A percentile compares a stretch with the other conserved stretches of the same genome.
These are phyloP conservation scores for Trichomonas vaginalis DNA, from an alignment of 208 protist genomes.

Conservation along the genomic window DNA sequence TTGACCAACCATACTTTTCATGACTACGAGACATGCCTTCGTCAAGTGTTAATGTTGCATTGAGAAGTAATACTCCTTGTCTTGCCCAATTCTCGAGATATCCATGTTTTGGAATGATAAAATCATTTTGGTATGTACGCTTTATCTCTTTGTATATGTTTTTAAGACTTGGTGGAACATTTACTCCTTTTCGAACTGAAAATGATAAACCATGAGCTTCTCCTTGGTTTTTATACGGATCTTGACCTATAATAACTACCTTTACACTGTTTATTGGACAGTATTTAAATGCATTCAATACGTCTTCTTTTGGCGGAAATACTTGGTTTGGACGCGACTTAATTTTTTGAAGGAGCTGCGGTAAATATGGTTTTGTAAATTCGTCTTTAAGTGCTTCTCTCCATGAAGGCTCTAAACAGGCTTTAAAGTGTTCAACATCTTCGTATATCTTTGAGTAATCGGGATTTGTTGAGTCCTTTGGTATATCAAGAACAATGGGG, in stretches of 20 bases:
- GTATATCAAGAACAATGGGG: not conserved
- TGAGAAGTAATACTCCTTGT: constrained; percentile 85
- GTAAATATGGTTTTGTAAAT: constrained; percentile 12
- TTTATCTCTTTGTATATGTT: constrained; percentile 85
- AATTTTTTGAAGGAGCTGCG: not conserved
- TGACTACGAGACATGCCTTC: constrained; percentile 70
- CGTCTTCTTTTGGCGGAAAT: not conserved
- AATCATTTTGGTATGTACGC: constrained; percentile 53
- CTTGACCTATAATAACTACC: constrained; percentile 80
- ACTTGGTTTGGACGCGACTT: not conserved
- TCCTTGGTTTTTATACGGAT: constrained; percentile 66
- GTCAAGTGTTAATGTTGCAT: constrained; percentile 77
- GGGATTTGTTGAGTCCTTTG: not conserved
- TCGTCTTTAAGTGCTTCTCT: not conserved
- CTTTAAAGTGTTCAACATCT: not conserved
- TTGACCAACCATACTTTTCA: constrained; percentile 64
- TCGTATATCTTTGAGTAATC: not conserved
- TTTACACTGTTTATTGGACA: constrained; percentile 45
- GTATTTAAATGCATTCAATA: constrained; percentile 11
- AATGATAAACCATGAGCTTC: constrained; percentile 87
- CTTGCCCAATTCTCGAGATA: constrained; percentile 72
- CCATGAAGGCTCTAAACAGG: not conserved
- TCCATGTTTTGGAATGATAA: constrained; percentile 63
- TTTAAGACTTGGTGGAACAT: constrained; percentile 41
- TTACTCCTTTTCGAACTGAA: constrained; percentile 66